phyloP scores from a whole-genome alignment of 371 early-diverging fungal species.

The Mucor sp. region DNA sequence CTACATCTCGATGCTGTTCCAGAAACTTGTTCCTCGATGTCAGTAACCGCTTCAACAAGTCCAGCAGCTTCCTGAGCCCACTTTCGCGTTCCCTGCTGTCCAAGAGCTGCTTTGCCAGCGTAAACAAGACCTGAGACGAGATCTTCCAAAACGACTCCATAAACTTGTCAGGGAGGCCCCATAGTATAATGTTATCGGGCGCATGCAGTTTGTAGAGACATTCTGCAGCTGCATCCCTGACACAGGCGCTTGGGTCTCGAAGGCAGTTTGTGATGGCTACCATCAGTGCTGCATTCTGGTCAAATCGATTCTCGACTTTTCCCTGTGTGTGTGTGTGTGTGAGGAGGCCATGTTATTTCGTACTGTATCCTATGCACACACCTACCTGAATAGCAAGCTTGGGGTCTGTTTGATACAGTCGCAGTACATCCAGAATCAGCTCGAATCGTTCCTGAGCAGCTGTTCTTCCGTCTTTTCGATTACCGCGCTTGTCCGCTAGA shows the following conservation, averaged over 20 bases:
- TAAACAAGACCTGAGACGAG: conserved; percentile 47
- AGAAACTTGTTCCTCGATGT: conserved; percentile 69
- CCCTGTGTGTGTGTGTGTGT: conserved; percentile 8
- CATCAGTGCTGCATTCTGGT: conserved; percentile 63
- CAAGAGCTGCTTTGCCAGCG: conserved; percentile 45
- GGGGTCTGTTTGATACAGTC: conserved; percentile 69
- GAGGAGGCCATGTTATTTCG: no score
- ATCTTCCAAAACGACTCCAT: conserved; percentile 68
- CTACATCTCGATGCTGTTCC: conserved; percentile 50
- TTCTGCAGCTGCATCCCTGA: conserved; percentile 67
- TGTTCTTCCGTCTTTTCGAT: conserved; percentile 32
- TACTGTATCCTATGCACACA: background rate
- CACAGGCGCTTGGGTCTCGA: conserved; percentile 49
- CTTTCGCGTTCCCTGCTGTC: conserved; percentile 56
- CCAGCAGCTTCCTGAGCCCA: conserved; percentile 57
- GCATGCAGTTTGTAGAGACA: conserved; percentile 62
- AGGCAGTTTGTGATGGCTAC: conserved; percentile 63
- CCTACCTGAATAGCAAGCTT: conserved; percentile 64
- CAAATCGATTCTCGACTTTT: conserved; percentile 27
- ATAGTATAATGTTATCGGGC: conserved; percentile 50
- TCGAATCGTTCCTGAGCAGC: conserved; percentile 60
- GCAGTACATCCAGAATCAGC: conserved; percentile 65
- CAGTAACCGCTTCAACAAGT: conserved; percentile 67
- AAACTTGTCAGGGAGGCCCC: conserved; percentile 53
- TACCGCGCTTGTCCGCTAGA: conserved; percentile 19